phyloP scores from a whole-genome alignment of 2,329 filamentous ascomycete species.

The Paracoccidioides lutzii region DNA sequence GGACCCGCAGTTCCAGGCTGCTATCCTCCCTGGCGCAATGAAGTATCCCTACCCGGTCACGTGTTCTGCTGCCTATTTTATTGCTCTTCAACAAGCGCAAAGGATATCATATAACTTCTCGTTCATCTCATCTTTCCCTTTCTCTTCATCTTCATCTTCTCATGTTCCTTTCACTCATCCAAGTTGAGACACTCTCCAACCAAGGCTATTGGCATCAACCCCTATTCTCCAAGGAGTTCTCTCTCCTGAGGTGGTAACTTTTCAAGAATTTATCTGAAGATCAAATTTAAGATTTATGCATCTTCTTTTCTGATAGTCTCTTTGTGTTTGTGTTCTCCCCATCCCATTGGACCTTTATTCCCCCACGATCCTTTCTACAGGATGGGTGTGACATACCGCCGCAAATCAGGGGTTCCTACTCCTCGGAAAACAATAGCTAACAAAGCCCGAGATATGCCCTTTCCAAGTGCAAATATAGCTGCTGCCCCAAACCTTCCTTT shows the following conservation, averaged over 20 bases:
- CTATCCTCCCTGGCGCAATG: too few relatives aligned
- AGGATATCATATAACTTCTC: background rate
- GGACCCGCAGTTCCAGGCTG: too few relatives aligned
- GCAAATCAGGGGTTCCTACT: background rate
- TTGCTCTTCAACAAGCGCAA: background rate
- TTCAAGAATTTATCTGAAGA: background rate
- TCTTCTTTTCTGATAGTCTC: background rate
- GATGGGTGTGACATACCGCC: background rate
- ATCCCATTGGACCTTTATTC: background rate
- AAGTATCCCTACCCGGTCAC: background rate
- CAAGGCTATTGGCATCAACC: background rate
- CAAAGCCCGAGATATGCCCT: background rate
- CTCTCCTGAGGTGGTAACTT: background rate
- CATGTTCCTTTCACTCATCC: background rate
- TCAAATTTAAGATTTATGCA: background rate
- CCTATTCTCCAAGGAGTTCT: background rate
- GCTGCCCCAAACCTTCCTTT: background rate
- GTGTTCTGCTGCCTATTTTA: background rate
- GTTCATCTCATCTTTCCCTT: background rate
- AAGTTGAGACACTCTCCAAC: background rate
- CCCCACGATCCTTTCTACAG: background rate
- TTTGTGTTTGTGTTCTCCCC: background rate
- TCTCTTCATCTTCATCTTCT: background rate
- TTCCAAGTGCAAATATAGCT: background rate
- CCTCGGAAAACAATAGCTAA: background rate